phyloP scores from a whole-genome alignment of 2,329 filamentous ascomycete species.

The Trichoderma simmonsii region DNA sequence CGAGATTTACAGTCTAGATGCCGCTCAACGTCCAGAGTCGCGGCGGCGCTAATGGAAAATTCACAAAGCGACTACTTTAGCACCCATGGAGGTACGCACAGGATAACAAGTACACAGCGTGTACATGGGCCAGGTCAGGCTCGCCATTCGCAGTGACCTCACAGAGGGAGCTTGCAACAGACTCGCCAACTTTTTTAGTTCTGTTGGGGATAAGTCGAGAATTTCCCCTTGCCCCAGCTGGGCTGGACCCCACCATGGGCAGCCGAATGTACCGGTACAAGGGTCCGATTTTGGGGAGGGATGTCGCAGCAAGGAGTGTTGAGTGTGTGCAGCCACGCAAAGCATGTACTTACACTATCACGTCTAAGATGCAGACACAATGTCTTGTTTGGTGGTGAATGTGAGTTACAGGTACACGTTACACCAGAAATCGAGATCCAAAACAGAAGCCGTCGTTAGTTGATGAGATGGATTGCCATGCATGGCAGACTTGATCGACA shows the following conservation, averaged over 20 bases:
- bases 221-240: slow-evolving; percentile 18
- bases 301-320: not conserved
- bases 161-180: slow-evolving; percentile 19
- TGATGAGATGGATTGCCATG: not conserved
- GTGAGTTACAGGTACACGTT: not conserved
- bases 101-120: not conserved
- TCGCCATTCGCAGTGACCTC: not conserved
- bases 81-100: not conserved
- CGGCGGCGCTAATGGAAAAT: slow-evolving; percentile 20
- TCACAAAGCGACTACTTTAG: slow-evolving; percentile 11
- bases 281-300: not conserved
- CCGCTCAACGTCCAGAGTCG: slow-evolving; percentile 17
- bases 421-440: not conserved
- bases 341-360: not conserved
- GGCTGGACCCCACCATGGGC: slow-evolving; percentile 7
- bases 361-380: not conserved
- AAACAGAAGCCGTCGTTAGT: not conserved
- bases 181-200: slow-evolving; percentile 36
- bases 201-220: slow-evolving; percentile 40
- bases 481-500: not conserved
- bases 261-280: slow-evolving; percentile 15
- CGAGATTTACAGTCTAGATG: slow-evolving; percentile 20
- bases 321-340: slow-evolving; percentile 11
- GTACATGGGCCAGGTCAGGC: slow-evolving; percentile 7
- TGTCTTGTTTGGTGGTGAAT: not conserved